Evolutionary conservation across 768 basidiomycete genomes (phyloP).

Genomic region (Mycena latifolia): DNA sequence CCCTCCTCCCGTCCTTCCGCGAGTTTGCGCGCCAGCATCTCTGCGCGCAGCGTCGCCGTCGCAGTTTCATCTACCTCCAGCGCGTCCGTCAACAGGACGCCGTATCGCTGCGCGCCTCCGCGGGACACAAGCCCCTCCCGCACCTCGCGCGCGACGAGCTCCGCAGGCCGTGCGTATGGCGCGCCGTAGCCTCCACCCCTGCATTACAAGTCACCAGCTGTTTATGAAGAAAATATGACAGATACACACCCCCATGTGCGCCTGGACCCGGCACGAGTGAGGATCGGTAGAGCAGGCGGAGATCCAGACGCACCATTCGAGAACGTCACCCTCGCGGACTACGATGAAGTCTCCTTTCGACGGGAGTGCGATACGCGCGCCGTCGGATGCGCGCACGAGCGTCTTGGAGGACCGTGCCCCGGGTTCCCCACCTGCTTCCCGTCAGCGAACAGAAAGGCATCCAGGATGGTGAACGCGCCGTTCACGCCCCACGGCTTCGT

Average conservation of each 20-base stretch:
- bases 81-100: conserved; percentile 37
- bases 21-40: conserved; percentile 32
- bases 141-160: conserved; percentile 43
- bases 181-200: conserved; percentile 38
- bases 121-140: conserved; percentile 41
- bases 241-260: conserved; percentile 44
- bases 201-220: conserved; percentile 6
- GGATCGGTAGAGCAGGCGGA: neutral
- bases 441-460: neutral
- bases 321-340: conserved; percentile 42
- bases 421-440: conserved; percentile 36
- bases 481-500: conserved; percentile 52
- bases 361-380: conserved; percentile 38
- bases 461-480: conserved; percentile 8
- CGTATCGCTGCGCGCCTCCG: conserved; percentile 40
- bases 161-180: conserved; percentile 42
- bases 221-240: neutral
- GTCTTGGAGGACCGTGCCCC: conserved; percentile 43
- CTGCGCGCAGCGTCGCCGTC: conserved; percentile 35
- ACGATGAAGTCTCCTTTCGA: conserved; percentile 44
- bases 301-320: conserved; percentile 38
- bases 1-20: conserved; percentile 35
- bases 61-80: conserved; percentile 37
- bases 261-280: conserved; percentile 15
- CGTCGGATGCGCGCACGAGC: conserved; percentile 37